These are phyloP conservation scores for Gymnopus androsaceus DNA, from an alignment of 1,284 basidiomycete genomes.

Conservation along the genomic window DNA sequence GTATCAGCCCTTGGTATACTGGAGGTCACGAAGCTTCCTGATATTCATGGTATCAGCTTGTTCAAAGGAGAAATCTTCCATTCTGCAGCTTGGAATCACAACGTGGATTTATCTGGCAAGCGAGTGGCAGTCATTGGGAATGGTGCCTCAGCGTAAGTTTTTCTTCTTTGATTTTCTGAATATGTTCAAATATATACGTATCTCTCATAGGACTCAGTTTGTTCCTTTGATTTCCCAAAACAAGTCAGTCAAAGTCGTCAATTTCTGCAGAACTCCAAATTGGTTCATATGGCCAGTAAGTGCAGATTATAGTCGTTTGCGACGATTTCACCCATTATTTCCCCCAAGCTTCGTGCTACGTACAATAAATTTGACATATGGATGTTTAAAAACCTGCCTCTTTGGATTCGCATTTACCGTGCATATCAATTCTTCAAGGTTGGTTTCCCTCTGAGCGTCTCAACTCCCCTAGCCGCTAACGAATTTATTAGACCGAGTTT, in stretches of 20 bases:
- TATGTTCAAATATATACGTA: not conserved
- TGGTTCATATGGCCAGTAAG: constrained; percentile 46
- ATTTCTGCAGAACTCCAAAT: constrained; percentile 48
- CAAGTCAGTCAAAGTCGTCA: constrained; percentile 38
- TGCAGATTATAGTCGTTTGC: not conserved
- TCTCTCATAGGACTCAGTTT: constrained; percentile 46
- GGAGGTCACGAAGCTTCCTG: constrained; percentile 38
- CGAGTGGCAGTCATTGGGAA: constrained; percentile 53
- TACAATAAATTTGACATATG: constrained; percentile 36
- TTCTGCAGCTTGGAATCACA: constrained; percentile 46
- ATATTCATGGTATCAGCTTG: constrained; percentile 38
- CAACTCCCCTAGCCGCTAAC: not conserved
- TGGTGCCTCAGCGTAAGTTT: constrained; percentile 53
- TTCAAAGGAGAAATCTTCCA: constrained; percentile 53
- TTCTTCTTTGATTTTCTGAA: constrained; percentile 32
- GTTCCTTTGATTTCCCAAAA: constrained; percentile 45
- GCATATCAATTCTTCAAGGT: constrained; percentile 34
- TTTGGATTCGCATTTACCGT: constrained; percentile 38
- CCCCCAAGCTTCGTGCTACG: constrained; percentile 28
- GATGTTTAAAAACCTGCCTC: constrained; percentile 42
- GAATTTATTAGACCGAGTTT: constrained; percentile 28
- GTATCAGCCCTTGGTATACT: constrained; percentile 48
- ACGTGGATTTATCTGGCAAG: constrained; percentile 42
- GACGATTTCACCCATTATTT: not conserved
- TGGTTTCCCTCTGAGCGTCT: constrained; percentile 7